Percentiles rank a stretch among this genome's conserved stretches.
phyloP scores from a whole-genome alignment of 495 filamentous ascomycete genomes.

The Neurospora hispaniola region DNA sequence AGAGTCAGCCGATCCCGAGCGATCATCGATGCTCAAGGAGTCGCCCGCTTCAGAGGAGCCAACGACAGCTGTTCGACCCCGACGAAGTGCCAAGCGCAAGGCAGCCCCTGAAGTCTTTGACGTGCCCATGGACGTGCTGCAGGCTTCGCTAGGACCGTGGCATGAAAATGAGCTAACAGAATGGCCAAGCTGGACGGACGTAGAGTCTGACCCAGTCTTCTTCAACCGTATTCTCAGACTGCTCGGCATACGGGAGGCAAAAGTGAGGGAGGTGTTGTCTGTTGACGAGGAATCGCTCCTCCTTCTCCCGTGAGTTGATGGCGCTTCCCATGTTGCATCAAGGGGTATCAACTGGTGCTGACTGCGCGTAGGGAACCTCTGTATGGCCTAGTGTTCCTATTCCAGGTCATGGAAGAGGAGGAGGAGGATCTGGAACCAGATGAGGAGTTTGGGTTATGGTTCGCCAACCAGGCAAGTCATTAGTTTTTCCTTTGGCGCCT shows the following conservation, averaged over 20 bases:
- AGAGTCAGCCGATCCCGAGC: not conserved
- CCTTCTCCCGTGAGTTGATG: constrained; percentile 46
- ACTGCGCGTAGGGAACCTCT: constrained; percentile 49
- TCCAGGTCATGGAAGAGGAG: constrained; percentile 52
- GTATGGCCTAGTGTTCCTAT: constrained; percentile 77
- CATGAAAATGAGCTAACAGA: constrained; percentile 30
- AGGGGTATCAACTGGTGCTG: not conserved
- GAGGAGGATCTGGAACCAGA: constrained; percentile 30
- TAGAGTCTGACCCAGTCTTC: constrained; percentile 85
- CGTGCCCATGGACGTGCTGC: constrained; percentile 24
- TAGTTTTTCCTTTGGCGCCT: not conserved
- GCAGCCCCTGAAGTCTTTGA: constrained; percentile 22
- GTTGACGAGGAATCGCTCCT: constrained; percentile 59
- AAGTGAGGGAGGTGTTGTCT: constrained; percentile 67
- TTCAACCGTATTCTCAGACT: constrained; percentile 77
- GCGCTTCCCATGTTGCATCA: not conserved
- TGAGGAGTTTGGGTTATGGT: constrained; percentile 61
- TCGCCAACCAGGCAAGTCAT: constrained; percentile 71
- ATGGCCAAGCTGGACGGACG: constrained; percentile 66
- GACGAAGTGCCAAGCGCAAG: constrained; percentile 30
- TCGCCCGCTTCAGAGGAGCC: not conserved
- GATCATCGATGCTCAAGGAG: not conserved
- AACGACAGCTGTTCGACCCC: constrained; percentile 1
- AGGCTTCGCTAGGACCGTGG: constrained; percentile 27
- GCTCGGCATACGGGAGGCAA: constrained; percentile 63